Evolutionary conservation across 192 early-diverging fungal genomes (phyloP).

Genomic region (Podochytrium sp.): DNA sequence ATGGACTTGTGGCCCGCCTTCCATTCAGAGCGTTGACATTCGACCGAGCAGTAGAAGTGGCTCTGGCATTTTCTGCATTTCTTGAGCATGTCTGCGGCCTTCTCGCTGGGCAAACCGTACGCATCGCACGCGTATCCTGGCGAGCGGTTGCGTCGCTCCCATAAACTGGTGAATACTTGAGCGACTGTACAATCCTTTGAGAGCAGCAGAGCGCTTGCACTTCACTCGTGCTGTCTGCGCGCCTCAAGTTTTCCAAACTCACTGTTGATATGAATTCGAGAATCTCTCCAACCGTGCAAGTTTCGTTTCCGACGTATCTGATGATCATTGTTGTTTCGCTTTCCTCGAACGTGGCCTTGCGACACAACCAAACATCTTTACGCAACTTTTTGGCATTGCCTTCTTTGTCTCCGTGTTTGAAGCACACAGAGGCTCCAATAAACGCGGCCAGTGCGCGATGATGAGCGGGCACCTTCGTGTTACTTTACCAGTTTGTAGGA

Average conservation of each 20-base stretch:
- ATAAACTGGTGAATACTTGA: not conserved
- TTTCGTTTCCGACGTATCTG: not conserved
- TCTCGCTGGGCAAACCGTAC: not conserved
- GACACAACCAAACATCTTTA: not conserved
- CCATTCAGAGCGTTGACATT: not conserved
- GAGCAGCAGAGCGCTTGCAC: not conserved
- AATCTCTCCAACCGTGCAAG: not conserved
- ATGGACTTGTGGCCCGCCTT: not conserved
- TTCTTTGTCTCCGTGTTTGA: not conserved
- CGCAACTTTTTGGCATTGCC: not conserved
- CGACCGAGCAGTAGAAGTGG: not conserved
- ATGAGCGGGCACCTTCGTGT: not conserved
- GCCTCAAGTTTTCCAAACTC: not conserved
- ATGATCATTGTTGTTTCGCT: not conserved
- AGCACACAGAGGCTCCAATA: not conserved
- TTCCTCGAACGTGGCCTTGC: not conserved
- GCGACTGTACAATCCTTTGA: not conserved
- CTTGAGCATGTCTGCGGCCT: not conserved
- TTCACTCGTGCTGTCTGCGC: not conserved
- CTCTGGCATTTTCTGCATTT: not conserved
- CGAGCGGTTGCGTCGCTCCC: not conserved
- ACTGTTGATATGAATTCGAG: not conserved
- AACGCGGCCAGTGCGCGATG: not conserved
- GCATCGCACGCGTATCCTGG: not conserved
- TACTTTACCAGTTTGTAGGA: not conserved